Conservation (phyloP, 1,284 basidiomycete species). For the Malassezia slooffiae region DNA sequence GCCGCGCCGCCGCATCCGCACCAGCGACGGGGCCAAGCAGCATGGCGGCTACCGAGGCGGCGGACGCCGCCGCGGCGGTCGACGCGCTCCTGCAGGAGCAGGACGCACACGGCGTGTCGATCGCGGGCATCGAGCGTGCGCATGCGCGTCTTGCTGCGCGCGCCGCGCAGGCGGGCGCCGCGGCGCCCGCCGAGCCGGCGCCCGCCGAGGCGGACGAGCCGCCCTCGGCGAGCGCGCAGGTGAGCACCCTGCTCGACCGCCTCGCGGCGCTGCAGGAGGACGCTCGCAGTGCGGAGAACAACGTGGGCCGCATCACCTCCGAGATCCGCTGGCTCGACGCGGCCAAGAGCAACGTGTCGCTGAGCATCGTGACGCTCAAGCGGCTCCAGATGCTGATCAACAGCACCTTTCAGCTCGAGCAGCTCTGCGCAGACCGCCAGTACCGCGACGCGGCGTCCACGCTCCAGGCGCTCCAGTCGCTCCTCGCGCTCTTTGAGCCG, state of each 20-base stretch:
- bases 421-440: constrained; percentile 26
- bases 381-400: constrained; percentile 57
- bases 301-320: constrained; percentile 86
- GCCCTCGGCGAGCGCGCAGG: too few species aligned
- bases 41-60: too few species aligned
- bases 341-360: constrained; percentile 71
- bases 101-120: background rate
- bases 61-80: background rate
- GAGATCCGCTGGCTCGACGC: constrained; percentile 90
- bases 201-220: too few species aligned
- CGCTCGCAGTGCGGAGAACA: constrained; percentile 62
- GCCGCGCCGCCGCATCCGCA: too few species aligned
- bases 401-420: constrained; percentile 33
- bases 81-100: constrained; percentile 2
- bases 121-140: constrained; percentile 8
- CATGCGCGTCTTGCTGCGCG: background rate
- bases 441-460: constrained; percentile 39
- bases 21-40: too few species aligned
- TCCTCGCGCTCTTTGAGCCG: constrained; percentile 37
- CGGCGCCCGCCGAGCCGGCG: too few species aligned
- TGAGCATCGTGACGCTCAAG: constrained; percentile 80
- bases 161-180: background rate
- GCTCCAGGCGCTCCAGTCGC: constrained; percentile 33
- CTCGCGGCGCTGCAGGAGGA: constrained; percentile 68
- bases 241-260: background rate